A percentile compares a stretch with the other conserved stretches of the same genome.
These are phyloP conservation scores for Kentomonas sorsogonicus DNA, from an alignment of 208 protist genomes.

Conservation along the genomic window DNA sequence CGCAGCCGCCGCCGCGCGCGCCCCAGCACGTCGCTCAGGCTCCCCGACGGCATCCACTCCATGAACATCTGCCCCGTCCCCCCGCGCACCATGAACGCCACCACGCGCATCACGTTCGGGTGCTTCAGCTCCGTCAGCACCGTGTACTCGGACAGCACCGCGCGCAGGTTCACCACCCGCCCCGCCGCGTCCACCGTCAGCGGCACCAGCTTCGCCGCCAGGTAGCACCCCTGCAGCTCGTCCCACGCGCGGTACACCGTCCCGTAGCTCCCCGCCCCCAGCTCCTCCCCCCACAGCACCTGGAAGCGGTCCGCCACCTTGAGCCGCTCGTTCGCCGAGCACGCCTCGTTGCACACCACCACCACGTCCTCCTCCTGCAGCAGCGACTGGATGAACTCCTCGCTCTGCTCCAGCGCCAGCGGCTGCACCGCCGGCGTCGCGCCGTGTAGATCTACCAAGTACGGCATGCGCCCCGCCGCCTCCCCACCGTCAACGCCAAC, in stretches of 20 bases:
- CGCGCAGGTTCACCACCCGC: constrained; percentile 28
- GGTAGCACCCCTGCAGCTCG: constrained; percentile 42
- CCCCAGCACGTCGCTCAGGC: constrained; percentile 45
- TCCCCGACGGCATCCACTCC: constrained; percentile 72
- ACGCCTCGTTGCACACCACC: constrained; percentile 52
- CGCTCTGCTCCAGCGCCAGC: background rate
- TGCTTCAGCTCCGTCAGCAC: constrained; percentile 58
- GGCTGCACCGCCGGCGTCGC: too few species aligned
- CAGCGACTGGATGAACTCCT: constrained; percentile 22
- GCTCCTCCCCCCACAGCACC: constrained; percentile 23
- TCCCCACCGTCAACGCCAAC: too few species aligned
- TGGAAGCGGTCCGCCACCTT: constrained; percentile 50
- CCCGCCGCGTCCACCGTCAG: constrained; percentile 19
- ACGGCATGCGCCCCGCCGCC: too few species aligned
- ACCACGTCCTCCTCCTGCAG: constrained; percentile 50
- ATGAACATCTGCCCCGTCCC: constrained; percentile 56
- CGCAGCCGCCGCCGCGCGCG: constrained; percentile 27
- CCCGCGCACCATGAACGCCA: constrained; percentile 52
- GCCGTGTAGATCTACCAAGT: too few species aligned
- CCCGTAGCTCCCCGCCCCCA: constrained; percentile 49
- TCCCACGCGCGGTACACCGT: constrained; percentile 56
- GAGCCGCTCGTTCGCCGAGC: constrained; percentile 30
- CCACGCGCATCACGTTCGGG: constrained; percentile 65
- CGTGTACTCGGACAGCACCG: constrained; percentile 64
- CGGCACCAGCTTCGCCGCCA: constrained; percentile 64